Evolutionary conservation across 108 stramenopile species (phyloP).

Genomic region (Hondaea fermentalgiana): DNA sequence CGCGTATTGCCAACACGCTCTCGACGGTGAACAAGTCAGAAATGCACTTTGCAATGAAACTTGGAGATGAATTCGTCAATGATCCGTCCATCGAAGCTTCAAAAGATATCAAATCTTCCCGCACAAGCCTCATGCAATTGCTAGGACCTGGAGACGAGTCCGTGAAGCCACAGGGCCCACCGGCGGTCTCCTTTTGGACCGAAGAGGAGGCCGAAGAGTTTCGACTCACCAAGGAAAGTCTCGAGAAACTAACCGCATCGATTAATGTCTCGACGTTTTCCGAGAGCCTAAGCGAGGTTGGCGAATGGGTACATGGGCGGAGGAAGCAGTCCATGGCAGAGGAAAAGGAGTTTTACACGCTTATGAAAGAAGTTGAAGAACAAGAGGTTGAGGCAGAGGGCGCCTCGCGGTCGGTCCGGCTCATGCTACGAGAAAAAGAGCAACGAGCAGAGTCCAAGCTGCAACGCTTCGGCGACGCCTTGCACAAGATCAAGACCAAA

Average conservation of each 20-base stretch:
- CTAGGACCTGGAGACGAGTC: neutral
- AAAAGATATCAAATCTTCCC: neutral
- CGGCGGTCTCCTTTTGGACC: neutral
- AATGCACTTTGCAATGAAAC: neutral
- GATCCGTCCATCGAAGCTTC: neutral
- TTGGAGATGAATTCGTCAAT: neutral
- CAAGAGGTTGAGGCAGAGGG: neutral
- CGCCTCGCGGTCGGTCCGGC: neutral
- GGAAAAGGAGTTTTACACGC: neutral
- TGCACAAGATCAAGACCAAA: neutral
- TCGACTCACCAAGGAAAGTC: neutral
- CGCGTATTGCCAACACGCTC: neutral
- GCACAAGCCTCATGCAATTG: neutral
- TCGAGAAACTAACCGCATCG: neutral
- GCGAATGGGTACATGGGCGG: neutral
- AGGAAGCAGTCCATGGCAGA: neutral
- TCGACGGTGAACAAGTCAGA: neutral
- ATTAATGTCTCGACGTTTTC: neutral
- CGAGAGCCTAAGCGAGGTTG: neutral
- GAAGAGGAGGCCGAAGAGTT: neutral
- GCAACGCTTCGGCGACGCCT: neutral
- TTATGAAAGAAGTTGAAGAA: neutral
- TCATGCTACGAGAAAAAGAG: neutral
- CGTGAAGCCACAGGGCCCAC: too few species aligned
- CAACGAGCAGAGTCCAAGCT: neutral